Conservation (phyloP, 441 rosid species). For the Brassica hybrid region DNA sequence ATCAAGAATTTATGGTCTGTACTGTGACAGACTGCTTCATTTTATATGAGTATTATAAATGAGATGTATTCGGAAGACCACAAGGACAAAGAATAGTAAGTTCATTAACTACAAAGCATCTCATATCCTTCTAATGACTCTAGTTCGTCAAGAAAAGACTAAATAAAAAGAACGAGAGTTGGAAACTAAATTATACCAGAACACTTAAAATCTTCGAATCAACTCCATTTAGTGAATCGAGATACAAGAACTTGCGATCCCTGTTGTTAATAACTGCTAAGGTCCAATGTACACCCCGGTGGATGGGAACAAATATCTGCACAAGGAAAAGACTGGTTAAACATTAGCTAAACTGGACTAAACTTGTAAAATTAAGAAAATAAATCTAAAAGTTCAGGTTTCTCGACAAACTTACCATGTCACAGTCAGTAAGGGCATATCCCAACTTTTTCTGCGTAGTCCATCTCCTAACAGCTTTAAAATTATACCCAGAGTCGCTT, state of each 20-base stretch:
- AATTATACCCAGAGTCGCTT: constrained; percentile 61
- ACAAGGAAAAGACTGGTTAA: constrained; percentile 18
- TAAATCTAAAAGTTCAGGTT: too few species aligned
- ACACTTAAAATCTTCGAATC: constrained; percentile 58
- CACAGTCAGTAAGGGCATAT: constrained; percentile 72
- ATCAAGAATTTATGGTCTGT: background rate
- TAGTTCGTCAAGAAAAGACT: background rate
- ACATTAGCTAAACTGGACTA: constrained; percentile 3
- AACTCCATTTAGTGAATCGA: constrained; percentile 87
- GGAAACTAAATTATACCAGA: constrained; percentile 56
- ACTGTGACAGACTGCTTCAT: background rate
- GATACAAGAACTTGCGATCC: constrained; percentile 82
- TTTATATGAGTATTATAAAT: constrained; percentile 4
- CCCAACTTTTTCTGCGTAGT: constrained; percentile 84
- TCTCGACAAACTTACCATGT: constrained; percentile 58
- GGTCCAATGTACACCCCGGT: constrained; percentile 88
- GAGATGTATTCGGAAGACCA: constrained; percentile 1
- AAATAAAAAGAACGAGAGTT: constrained; percentile 8
- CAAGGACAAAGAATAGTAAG: background rate
- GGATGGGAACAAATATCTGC: constrained; percentile 95
- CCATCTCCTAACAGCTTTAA: constrained; percentile 88
- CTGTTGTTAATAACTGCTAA: constrained; percentile 81
- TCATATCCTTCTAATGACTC: background rate
- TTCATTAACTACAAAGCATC: constrained; percentile 26
- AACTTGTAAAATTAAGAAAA: constrained; percentile 12